A percentile compares a stretch with the other conserved stretches of the same genome.
These are phyloP conservation scores for Danielia reshetovae DNA, from an alignment of 805 yeast species.

Conservation along the genomic window DNA sequence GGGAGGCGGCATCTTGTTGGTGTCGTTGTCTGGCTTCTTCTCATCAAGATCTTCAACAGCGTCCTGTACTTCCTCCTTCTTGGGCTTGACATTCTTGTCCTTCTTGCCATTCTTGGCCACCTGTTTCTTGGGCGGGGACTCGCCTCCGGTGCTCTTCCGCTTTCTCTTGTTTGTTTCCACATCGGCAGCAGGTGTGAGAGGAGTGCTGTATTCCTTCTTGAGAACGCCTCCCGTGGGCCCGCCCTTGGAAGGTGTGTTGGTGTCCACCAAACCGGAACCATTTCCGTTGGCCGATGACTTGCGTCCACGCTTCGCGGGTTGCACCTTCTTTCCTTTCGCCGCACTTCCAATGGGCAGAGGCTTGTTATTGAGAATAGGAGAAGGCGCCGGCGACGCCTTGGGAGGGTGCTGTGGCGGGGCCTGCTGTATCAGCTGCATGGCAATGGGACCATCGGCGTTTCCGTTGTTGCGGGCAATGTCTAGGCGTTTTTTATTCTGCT, in stretches of 20 bases:
- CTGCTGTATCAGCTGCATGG: conserved; percentile 12
- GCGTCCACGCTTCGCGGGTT: conserved; percentile 28
- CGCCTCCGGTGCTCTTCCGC: conserved; percentile 23
- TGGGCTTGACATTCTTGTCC: conserved; percentile 21
- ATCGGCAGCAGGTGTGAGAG: conserved; percentile 41
- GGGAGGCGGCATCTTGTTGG: conserved; percentile 22
- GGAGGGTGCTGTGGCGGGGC: conserved; percentile 9
- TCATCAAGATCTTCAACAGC: conserved; percentile 8
- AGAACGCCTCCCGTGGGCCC: conserved; percentile 16
- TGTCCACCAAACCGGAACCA: too few species aligned
- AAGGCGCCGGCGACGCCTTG: conserved; percentile 24
- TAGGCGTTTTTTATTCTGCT: conserved; percentile 67
- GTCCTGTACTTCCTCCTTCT: conserved; percentile 13
- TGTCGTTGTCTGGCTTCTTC: conserved; percentile 1
- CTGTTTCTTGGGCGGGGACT: conserved; percentile 33
- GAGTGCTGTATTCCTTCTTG: conserved; percentile 37
- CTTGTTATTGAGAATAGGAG: conserved; percentile 33
- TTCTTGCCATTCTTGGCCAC: conserved; percentile 14
- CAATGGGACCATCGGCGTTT: conserved; percentile 5
- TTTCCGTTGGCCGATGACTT: conserved; percentile 25
- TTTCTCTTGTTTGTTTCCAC: conserved; percentile 28
- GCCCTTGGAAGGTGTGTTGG: conserved; percentile 10
- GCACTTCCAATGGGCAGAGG: conserved; percentile 27
- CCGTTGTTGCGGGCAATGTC: conserved; percentile 45
- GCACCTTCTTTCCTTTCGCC: conserved; percentile 30